Evolutionary conservation across 2,329 filamentous ascomycete genomes (phyloP), one percentile per base, ranked within the genome.

Genomic region (Fusarium paranaense): DNA sequence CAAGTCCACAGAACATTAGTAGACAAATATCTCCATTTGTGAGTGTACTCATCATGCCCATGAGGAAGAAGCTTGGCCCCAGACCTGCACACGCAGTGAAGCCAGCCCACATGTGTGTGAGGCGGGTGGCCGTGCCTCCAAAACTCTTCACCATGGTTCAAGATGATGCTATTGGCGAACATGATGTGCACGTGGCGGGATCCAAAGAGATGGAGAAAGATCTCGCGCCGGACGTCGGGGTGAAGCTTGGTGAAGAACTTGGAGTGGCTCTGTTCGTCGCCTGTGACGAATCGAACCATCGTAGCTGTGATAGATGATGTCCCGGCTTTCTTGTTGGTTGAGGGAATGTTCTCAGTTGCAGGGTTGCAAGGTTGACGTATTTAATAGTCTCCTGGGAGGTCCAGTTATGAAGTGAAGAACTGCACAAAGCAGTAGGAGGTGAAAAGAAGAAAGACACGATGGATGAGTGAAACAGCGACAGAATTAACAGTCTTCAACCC

Each of bases 191-290:
- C 33, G 0, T 11, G n/a, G 1, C 42, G 50, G 11, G 18, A 22
- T 10, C 67, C 69, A 20, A 70, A 66, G 1, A 70, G 57, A 3
- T 67, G 25, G 5, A 67, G n/a, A 3, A 67, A 63, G 3, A 68
- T 68, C 11, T 57, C 25, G 2, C 47, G 64, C 5, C 50, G 22
- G 47, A 62, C 25, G 2, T 69, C 66, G 0, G 57, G 37, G 8
- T 20, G 6, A 2, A 69, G 45, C 6, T 63, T 67, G 13, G 27
- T 30, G 59, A 69, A 69, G 35, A 69, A 27, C 2, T 1, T 30
- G 16, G 66, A 67, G 20, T 9, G 2, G 2, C 2, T 13, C n/a
- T 69, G 64, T 6, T 18, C n/a, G 1, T 62, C 37, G 13, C 66
- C 66, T 16, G 32, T 37, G 1, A 27, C 27, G 10, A 68, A 66